Evolutionary conservation across 768 basidiomycete species (phyloP).

Genomic region (Termitomyces sp.): DNA sequence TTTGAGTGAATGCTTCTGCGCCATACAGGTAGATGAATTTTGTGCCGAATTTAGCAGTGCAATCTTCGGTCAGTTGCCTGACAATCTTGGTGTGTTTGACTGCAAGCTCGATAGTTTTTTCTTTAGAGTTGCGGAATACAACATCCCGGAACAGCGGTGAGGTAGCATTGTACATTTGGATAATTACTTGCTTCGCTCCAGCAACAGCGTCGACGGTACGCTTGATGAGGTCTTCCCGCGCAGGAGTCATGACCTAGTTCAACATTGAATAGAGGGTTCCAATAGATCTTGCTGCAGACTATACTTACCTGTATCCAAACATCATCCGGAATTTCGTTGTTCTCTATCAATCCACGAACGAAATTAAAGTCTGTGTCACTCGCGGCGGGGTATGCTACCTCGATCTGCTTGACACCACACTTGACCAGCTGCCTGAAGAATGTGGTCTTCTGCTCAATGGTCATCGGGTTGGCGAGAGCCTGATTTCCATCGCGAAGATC

Average conservation of each 20-base stretch:
- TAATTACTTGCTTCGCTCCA: constrained; percentile 87
- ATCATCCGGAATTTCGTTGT: constrained; percentile 83
- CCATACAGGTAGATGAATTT: constrained; percentile 96
- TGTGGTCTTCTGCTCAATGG: constrained; percentile 86
- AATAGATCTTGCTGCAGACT: not conserved
- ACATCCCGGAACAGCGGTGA: constrained; percentile 88
- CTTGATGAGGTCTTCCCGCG: constrained; percentile 91
- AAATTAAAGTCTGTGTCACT: constrained; percentile 95
- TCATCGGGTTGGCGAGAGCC: constrained; percentile 97
- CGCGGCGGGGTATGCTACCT: constrained; percentile 95
- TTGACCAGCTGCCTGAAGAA: constrained; percentile 91
- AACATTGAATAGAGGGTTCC: constrained; percentile 16
- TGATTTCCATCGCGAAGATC: constrained; percentile 98
- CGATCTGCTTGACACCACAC: constrained; percentile 95
- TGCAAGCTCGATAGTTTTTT: constrained; percentile 88
- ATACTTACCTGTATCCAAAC: constrained; percentile 91
- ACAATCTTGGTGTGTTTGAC: constrained; percentile 84
- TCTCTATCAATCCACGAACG: constrained; percentile 84
- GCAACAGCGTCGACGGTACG: constrained; percentile 87
- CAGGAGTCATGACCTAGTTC: constrained; percentile 88
- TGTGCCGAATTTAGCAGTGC: constrained; percentile 79
- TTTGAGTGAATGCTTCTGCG: constrained; percentile 97
- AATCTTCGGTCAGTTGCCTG: constrained; percentile 82
- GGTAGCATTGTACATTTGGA: constrained; percentile 99
- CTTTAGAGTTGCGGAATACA: constrained; percentile 93